Conservation (phyloP, 257 asterid genomes). For the Salvia hispanica region DNA sequence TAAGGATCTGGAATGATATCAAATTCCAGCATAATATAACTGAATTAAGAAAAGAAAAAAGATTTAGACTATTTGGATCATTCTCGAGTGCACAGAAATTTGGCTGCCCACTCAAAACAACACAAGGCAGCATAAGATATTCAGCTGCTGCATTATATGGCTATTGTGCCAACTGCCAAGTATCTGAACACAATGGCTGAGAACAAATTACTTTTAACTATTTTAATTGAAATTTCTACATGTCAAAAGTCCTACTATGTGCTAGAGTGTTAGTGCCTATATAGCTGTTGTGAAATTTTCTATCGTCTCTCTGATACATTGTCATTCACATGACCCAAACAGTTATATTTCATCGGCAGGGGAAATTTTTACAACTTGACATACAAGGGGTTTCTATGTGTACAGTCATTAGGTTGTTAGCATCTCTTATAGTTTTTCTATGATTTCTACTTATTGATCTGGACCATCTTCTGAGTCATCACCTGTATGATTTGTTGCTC, state of each 20-base stretch:
- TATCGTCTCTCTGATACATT: neutral
- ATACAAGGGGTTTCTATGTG: constrained; percentile 19
- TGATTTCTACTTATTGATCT: constrained; percentile 15
- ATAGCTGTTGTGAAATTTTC: neutral
- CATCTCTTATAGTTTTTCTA: neutral
- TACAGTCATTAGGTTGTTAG: constrained; percentile 25
- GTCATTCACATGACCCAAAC: constrained; percentile 13
- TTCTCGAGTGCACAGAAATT: neutral
- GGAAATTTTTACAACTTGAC: constrained; percentile 8
- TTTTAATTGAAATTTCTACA: neutral
- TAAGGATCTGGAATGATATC: neutral
- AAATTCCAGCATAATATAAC: constrained; percentile 8
- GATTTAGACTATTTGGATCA: constrained; percentile 3
- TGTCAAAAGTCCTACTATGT: constrained; percentile 4
- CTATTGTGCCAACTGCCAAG: neutral
- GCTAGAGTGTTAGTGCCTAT: constrained; percentile 6
- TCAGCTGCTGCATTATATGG: constrained; percentile 19
- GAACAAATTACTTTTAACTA: neutral
- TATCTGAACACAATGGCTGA: constrained; percentile 8
- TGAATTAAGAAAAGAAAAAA: neutral
- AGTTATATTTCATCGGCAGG: neutral
- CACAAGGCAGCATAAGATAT: neutral
- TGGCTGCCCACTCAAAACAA: constrained; percentile 10
- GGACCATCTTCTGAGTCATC: constrained; percentile 6
- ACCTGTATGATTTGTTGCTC: constrained; percentile 27